Percentiles rank a stretch among this genome's conserved stretches.
phyloP scores from a whole-genome alignment of 345 rosid genomes.

The Gossypium bickii region DNA sequence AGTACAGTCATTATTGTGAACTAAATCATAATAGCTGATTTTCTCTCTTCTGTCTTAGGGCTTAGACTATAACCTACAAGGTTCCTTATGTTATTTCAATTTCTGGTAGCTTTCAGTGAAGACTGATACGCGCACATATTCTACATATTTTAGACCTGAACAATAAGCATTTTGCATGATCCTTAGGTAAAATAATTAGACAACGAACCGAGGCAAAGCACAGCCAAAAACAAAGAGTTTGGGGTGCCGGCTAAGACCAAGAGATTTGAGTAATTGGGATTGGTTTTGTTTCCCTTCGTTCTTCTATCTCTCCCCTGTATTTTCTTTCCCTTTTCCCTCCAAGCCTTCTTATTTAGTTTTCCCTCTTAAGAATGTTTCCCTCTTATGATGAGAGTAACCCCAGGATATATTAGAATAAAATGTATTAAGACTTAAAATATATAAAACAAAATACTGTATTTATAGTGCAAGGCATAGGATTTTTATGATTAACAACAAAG shows the following conservation, averaged over 20 bases:
- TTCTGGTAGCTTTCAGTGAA: background rate
- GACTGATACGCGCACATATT: background rate
- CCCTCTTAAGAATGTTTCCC: background rate
- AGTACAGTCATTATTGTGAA: background rate
- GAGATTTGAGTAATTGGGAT: background rate
- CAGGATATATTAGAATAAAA: background rate
- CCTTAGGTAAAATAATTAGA: no score
- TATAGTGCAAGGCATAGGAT: background rate
- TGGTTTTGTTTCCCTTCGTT: background rate
- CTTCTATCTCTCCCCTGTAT: background rate
- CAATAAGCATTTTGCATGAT: no score
- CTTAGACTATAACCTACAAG: background rate
- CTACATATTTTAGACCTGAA: no score
- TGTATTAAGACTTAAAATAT: background rate
- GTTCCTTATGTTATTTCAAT: background rate
- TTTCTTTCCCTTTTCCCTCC: background rate
- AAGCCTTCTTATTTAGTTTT: background rate
- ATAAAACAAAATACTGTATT: background rate
- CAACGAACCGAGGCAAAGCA: no score
- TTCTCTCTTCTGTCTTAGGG: background rate
- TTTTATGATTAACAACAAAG: background rate
- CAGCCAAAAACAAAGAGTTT: no score
- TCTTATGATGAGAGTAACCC: background rate
- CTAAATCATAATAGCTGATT: background rate
- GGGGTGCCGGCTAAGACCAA: no score